Percentiles rank a stretch among this genome's conserved stretches.
phyloP scores from a whole-genome alignment of 2,329 filamentous ascomycete species.

The Microdochium nivale region DNA sequence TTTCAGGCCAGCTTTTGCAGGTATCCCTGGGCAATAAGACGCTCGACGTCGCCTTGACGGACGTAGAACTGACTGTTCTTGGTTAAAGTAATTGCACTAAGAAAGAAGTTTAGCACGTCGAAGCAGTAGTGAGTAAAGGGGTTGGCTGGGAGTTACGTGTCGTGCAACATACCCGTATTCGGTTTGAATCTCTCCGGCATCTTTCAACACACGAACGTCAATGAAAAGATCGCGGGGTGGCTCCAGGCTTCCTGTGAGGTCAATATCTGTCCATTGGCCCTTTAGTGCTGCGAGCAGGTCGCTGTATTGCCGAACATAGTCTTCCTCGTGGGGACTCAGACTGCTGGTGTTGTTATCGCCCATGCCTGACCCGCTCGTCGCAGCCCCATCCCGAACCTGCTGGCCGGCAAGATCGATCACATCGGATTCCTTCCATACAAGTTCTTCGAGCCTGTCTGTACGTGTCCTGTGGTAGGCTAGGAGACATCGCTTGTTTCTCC shows the following conservation, averaged over 20 bases:
- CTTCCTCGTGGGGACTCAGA: constrained; percentile 90
- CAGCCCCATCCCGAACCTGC: constrained; percentile 34
- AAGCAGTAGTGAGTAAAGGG: not conserved
- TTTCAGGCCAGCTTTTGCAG: constrained; percentile 77
- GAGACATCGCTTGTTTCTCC: constrained; percentile 90
- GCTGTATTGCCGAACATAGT: constrained; percentile 86
- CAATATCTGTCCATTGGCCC: constrained; percentile 96
- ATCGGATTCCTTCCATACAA: constrained; percentile 87
- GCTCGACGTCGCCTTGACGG: constrained; percentile 88
- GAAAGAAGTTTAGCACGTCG: constrained; percentile 12
- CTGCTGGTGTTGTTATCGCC: constrained; percentile 57
- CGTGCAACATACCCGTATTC: constrained; percentile 74
- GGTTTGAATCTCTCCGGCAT: constrained; percentile 97
- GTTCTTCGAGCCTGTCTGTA: constrained; percentile 83
- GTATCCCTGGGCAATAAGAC: constrained; percentile 89
- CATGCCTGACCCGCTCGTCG: constrained; percentile 19
- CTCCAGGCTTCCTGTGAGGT: constrained; percentile 86
- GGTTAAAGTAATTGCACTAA: constrained; percentile 84
- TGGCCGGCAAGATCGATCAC: constrained; percentile 62
- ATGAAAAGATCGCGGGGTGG: constrained; percentile 95
- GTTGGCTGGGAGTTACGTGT: not conserved
- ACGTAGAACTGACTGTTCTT: constrained; percentile 99
- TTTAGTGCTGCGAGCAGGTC: constrained; percentile 95
- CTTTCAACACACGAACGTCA: constrained; percentile 89
- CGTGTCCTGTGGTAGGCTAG: constrained; percentile 89